Evolutionary conservation across 1,139 yeast genomes (phyloP).

Genomic region (Zygoascus meyerae): DNA sequence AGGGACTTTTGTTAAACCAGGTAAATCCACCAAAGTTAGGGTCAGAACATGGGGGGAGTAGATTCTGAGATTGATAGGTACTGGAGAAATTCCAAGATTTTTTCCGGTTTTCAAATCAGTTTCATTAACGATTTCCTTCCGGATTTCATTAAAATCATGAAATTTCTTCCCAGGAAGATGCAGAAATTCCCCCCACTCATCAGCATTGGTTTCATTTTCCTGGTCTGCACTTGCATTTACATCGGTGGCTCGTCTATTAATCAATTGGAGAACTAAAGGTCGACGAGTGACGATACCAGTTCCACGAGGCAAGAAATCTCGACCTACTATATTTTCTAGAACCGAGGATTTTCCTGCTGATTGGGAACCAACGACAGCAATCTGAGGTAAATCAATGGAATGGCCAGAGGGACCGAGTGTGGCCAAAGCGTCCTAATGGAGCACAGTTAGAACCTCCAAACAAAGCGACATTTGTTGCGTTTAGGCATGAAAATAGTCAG

Average conservation of each 20-base stretch:
- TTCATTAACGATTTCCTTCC: conserved; percentile 86
- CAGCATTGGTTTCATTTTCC: conserved; percentile 62
- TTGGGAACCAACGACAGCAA: conserved; percentile 94
- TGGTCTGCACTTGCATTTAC: conserved; percentile 17
- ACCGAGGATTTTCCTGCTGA: conserved; percentile 93
- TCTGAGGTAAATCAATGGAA: conserved; percentile 78
- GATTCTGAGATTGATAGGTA: conserved; percentile 88
- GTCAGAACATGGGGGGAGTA: conserved; percentile 96
- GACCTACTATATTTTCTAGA: conserved; percentile 87
- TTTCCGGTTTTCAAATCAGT: conserved; percentile 93
- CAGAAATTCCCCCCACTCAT: conserved; percentile 98
- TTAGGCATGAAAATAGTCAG: neutral
- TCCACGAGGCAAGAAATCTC: conserved; percentile 93
- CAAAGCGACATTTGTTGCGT: neutral
- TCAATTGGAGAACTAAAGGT: conserved; percentile 77
- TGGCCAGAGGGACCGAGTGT: conserved; percentile 63
- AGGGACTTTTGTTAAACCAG: conserved; percentile 98
- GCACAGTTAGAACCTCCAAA: neutral
- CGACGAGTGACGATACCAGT: conserved; percentile 95
- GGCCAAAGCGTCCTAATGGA: conserved; percentile 77
- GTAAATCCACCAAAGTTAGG: conserved; percentile 91
- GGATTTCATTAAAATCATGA: conserved; percentile 83
- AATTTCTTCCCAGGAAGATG: conserved; percentile 88
- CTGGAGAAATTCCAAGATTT: conserved; percentile 85
- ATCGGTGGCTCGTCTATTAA: conserved; percentile 50